phyloP scores from a whole-genome alignment of 2,329 filamentous ascomycete species.

The Penicillium sp. region DNA sequence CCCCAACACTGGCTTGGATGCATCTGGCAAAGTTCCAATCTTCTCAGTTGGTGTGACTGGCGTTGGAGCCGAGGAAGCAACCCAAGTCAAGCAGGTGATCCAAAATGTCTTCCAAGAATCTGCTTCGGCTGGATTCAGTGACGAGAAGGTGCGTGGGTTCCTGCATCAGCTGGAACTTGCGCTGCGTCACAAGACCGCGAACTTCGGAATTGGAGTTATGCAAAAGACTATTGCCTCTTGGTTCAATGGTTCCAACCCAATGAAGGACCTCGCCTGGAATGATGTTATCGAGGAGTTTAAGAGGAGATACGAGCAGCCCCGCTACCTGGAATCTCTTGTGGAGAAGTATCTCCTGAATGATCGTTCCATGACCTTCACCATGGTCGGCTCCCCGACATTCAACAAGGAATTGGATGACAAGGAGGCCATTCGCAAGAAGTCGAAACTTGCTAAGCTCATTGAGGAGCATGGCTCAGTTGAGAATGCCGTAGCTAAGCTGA shows the following conservation, averaged over 20 bases:
- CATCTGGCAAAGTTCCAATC: slow-evolving; percentile 71
- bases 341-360: slow-evolving; percentile 90
- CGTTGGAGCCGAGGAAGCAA: slow-evolving; percentile 77
- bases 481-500: slow-evolving; percentile 69
- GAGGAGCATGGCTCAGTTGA: slow-evolving; percentile 69
- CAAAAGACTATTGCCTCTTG: slow-evolving; percentile 86
- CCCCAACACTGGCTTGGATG: slow-evolving; percentile 90
- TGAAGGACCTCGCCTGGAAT: slow-evolving; percentile 89
- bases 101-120: slow-evolving; percentile 70
- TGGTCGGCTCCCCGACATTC: slow-evolving; percentile 80
- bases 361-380: slow-evolving; percentile 86
- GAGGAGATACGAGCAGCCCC: slow-evolving; percentile 68
- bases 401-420: slow-evolving; percentile 72
- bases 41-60: slow-evolving; percentile 91
- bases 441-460: slow-evolving; percentile 71
- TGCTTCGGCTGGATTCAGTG: slow-evolving; percentile 76
- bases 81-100: slow-evolving; percentile 73
- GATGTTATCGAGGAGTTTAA: slow-evolving; percentile 84
- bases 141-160: slow-evolving; percentile 87
- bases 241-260: slow-evolving; percentile 94
- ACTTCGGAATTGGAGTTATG: slow-evolving; percentile 88
- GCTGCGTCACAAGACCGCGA: slow-evolving; percentile 93
- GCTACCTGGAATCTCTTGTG: slow-evolving; percentile 80
- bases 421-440: slow-evolving; percentile 71
- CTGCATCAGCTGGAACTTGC: slow-evolving; percentile 92